These are phyloP conservation scores for Pseudogymnoascus sp. DNA, from an alignment of 2,329 filamentous ascomycete genomes.

Conservation along the genomic window DNA sequence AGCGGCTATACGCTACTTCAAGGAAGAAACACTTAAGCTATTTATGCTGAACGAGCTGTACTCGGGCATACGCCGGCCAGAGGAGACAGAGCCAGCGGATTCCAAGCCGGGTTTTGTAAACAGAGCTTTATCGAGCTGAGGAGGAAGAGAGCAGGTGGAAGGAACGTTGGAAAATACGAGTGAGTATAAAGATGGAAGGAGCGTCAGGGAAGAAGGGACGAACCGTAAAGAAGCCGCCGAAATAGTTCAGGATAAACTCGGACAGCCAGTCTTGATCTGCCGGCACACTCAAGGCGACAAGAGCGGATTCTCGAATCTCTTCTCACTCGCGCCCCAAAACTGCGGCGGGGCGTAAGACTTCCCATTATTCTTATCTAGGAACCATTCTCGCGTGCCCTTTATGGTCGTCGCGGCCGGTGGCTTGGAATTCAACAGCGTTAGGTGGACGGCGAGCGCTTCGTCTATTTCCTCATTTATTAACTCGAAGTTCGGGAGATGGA, in stretches of 20 bases:
- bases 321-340: slow-evolving; percentile 21
- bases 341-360: slow-evolving; percentile 10
- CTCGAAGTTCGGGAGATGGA: neutral
- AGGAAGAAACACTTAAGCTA: too few relatives aligned
- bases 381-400: slow-evolving; percentile 20
- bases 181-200: too few relatives aligned
- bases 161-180: neutral
- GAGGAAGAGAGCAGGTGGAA: slow-evolving; percentile 13
- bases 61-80: too few relatives aligned
- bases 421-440: slow-evolving; percentile 15
- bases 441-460: slow-evolving; percentile 17
- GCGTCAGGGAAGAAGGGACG: neutral
- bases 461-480: slow-evolving; percentile 11
- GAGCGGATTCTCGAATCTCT: slow-evolving; percentile 15
- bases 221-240: slow-evolving; percentile 16
- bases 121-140: slow-evolving; percentile 10
- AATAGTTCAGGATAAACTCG: slow-evolving; percentile 24
- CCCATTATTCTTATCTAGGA: slow-evolving; percentile 12
- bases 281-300: slow-evolving; percentile 23
- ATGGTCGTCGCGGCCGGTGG: slow-evolving; percentile 16
- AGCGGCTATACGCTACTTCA: too few relatives aligned
- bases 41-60: too few relatives aligned
- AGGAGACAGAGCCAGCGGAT: too few relatives aligned
- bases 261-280: slow-evolving; percentile 24
- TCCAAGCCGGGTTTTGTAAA: too few relatives aligned